A percentile compares a stretch with the other conserved stretches of the same genome.
phyloP scores from a whole-genome alignment of 768 basidiomycete genomes.

The Russula earlei region DNA sequence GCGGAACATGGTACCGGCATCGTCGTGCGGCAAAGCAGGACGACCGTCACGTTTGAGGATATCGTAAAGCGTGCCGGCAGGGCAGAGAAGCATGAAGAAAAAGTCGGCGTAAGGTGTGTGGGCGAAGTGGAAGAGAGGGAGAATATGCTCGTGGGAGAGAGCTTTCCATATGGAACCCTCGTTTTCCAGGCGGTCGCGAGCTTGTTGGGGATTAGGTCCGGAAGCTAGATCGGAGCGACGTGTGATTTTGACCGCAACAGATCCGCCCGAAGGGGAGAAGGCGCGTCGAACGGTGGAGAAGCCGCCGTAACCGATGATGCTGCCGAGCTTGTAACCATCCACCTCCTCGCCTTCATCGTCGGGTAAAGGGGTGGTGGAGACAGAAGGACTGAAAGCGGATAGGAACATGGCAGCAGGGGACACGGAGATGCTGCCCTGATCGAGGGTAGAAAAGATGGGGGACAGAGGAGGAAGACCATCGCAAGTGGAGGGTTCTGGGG shows the following conservation, averaged over 20 bases:
- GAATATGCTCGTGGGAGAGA: slow-evolving; percentile 75
- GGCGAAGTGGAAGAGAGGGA: slow-evolving; percentile 66
- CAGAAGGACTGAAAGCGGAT: slow-evolving; percentile 45
- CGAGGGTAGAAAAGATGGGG: slow-evolving; percentile 8
- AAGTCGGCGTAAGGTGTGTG: slow-evolving; percentile 59
- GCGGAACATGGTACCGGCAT: slow-evolving; percentile 76
- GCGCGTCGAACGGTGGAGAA: slow-evolving; percentile 76
- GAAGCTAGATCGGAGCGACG: slow-evolving; percentile 46
- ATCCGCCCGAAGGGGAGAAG: slow-evolving; percentile 49
- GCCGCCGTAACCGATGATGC: slow-evolving; percentile 67
- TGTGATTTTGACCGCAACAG: slow-evolving; percentile 78
- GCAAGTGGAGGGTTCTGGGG: slow-evolving; percentile 12
- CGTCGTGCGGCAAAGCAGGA: slow-evolving; percentile 64
- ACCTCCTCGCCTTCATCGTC: slow-evolving; percentile 63
- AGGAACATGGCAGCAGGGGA: slow-evolving; percentile 75
- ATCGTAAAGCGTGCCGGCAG: slow-evolving; percentile 77
- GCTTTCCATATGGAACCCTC: slow-evolving; percentile 68
- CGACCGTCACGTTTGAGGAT: slow-evolving; percentile 64
- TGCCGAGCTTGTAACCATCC: slow-evolving; percentile 66
- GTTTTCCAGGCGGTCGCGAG: slow-evolving; percentile 50
- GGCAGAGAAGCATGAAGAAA: slow-evolving; percentile 77
- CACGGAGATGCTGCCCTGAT: slow-evolving; percentile 21
- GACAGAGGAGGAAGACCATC: slow-evolving; percentile 7
- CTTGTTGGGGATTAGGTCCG: slow-evolving; percentile 38
- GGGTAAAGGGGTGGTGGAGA: slow-evolving; percentile 31